Evolutionary conservation across 2,329 filamentous ascomycete species (phyloP), one percentile per base, ranked within the genome.

Genomic region (Basipetospora chlamydospora): DNA sequence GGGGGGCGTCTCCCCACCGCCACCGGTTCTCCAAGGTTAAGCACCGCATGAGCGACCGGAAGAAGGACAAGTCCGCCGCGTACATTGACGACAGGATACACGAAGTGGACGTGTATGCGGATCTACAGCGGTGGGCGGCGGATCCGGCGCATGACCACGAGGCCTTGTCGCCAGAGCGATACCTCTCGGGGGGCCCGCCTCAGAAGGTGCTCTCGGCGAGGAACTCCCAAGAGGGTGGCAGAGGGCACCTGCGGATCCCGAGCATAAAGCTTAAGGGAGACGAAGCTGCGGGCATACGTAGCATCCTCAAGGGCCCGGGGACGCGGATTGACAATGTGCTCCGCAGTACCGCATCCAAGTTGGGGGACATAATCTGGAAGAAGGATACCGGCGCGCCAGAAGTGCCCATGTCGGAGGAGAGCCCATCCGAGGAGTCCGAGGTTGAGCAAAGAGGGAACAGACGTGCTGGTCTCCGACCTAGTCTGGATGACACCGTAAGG

Each of bases 321-420:
- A 72, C 75, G 34, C 68, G 80, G 38, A 75, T 88, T 43, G 81
- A 84, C 42, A 80, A 73, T 21, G 67, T 84, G 21, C 70, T 92
- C 30, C 66, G 69, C 18, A 70, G 63, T 6, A 58, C 70, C 17
- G 67, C 74, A 5, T 70, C 67, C 18, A 72, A 66, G 45, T 53
- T 75, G 11, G 64, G 68, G 21, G 70, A 73, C 35, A 57, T 75
- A 36, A 44, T 75, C 16, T 73, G 71, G 67, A 66, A 63, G 44
- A 71, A 63, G 41, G 69, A 73, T 8, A 17, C 26, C 7, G 36
- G 33, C 10, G 52, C 44, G 4, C 42, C 46, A 3, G 46, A 46
- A 9, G 56, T 58, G 5, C 46, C 48, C 3, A 45, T 54, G 7
- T 50, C 49, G 1, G 62, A 66, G 6, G 45, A 48, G 8, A 57